Conservation (phyloP, 306 rosid genomes). For the Crotalaria pallida region DNA sequence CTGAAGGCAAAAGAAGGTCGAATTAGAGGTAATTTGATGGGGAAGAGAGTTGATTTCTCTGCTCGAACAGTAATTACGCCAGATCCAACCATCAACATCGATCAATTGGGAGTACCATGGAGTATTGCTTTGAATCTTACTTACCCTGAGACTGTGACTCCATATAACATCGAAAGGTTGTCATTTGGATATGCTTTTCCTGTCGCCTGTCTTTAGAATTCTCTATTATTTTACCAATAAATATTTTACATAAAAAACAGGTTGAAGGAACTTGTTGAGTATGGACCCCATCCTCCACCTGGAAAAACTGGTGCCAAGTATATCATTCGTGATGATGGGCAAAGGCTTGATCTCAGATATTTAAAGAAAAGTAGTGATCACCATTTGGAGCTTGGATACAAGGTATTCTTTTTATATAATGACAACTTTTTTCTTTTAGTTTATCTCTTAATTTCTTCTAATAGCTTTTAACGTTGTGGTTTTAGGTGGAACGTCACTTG, state of each 20-base stretch:
- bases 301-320: slow-evolving; percentile 99
- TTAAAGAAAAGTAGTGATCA: slow-evolving; percentile 96
- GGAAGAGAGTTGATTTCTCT: slow-evolving; percentile 95
- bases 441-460: slow-evolving; percentile 1
- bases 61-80: slow-evolving; percentile 99
- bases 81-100: slow-evolving; percentile 93
- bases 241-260: slow-evolving; percentile 32
- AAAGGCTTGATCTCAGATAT: slow-evolving; percentile 97
- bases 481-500: slow-evolving; percentile 97
- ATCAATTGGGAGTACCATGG: slow-evolving; percentile 96
- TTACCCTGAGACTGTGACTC: slow-evolving; percentile 98
- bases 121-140: slow-evolving; percentile 96
- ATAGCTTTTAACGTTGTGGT: slow-evolving; percentile 25
- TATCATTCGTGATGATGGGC: slow-evolving; percentile 97
- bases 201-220: not conserved
- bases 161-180: slow-evolving; percentile 94
- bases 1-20: slow-evolving; percentile 99
- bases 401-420: slow-evolving; percentile 39
- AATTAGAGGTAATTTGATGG: slow-evolving; percentile 97
- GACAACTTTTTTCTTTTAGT: not conserved
- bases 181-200: not conserved
- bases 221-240: not conserved
- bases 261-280: slow-evolving; percentile 95
- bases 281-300: slow-evolving; percentile 99
- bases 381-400: slow-evolving; percentile 99